These are phyloP conservation scores for Alternaria metachromatica DNA, from an alignment of 2,329 filamentous ascomycete species.

Conservation along the genomic window DNA sequence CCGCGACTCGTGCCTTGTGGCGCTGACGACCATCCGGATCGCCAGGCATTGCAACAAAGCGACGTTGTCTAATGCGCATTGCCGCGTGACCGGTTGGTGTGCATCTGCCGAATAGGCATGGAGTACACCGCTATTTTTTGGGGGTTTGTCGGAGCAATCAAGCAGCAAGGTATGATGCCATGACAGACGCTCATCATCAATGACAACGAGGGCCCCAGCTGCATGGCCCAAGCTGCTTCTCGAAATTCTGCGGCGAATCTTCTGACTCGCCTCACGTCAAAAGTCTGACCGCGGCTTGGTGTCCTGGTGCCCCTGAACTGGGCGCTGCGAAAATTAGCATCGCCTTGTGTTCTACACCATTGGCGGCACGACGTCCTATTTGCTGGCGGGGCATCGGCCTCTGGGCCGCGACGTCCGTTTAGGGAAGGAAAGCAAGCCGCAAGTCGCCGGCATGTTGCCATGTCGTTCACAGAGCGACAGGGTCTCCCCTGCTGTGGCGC, in stretches of 20 bases:
- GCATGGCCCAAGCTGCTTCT: constrained; percentile 35
- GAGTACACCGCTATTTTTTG: constrained; percentile 43
- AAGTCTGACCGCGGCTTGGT: constrained; percentile 18
- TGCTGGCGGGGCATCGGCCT: constrained; percentile 41
- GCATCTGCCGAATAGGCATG: constrained; percentile 8
- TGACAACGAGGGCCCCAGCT: constrained; percentile 15
- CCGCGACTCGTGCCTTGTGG: constrained; percentile 75
- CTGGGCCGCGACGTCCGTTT: constrained; percentile 30
- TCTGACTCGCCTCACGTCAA: constrained; percentile 37
- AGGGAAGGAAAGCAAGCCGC: constrained; percentile 31
- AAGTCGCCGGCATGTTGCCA: constrained; percentile 37
- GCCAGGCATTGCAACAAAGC: constrained; percentile 28
- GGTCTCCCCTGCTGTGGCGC: constrained; percentile 17
- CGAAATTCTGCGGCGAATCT: constrained; percentile 33
- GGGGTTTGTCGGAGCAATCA: constrained; percentile 30
- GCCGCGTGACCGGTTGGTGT: constrained; percentile 23
- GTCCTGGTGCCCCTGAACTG: constrained; percentile 33
- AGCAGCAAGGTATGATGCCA: constrained; percentile 33
- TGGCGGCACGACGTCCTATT: constrained; percentile 32
- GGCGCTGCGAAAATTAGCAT: constrained; percentile 17
- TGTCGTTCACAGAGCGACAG: constrained; percentile 34
- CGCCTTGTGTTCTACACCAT: not conserved
- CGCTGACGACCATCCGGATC: constrained; percentile 29
- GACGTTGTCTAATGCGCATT: constrained; percentile 20
- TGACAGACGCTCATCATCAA: constrained; percentile 19